Conservation (phyloP, 2,329 filamentous ascomycete species). For the Trichoderma sp. region DNA sequence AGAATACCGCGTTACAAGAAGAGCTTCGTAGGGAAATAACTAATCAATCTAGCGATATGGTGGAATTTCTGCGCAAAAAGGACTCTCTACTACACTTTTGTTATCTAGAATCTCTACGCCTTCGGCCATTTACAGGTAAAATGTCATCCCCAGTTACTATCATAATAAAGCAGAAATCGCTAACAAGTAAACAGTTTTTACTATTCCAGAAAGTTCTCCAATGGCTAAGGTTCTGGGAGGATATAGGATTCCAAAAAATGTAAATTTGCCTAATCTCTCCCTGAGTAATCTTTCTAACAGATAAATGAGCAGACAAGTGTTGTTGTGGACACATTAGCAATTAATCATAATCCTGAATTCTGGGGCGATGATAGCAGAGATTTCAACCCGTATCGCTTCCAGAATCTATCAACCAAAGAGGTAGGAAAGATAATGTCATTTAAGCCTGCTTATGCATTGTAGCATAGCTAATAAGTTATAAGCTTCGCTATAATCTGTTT, state of each 20-base stretch:
- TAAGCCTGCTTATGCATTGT: neutral
- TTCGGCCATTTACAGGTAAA: neutral
- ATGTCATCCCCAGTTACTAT: neutral
- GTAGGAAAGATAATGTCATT: neutral
- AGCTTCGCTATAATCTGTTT: neutral
- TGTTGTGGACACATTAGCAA: neutral
- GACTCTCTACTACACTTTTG: neutral
- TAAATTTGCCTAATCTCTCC: no score
- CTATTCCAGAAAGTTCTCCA: neutral
- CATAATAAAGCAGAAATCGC: neutral
- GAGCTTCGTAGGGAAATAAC: neutral
- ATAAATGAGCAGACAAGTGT: no score
- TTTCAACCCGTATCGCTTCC: neutral
- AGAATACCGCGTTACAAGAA: neutral
- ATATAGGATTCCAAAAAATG: no score
- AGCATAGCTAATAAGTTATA: neutral
- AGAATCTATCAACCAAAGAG: neutral
- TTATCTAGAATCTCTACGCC: neutral
- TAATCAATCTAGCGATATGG: neutral
- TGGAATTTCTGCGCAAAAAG: neutral
- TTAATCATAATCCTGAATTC: neutral
- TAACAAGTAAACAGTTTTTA: neutral
- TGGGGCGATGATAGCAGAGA: neutral
- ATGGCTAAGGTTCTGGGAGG: neutral
- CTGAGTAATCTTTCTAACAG: no score